These are phyloP conservation scores for Striga hermonthica DNA, from an alignment of 305 asterid genomes.

Conservation along the genomic window DNA sequence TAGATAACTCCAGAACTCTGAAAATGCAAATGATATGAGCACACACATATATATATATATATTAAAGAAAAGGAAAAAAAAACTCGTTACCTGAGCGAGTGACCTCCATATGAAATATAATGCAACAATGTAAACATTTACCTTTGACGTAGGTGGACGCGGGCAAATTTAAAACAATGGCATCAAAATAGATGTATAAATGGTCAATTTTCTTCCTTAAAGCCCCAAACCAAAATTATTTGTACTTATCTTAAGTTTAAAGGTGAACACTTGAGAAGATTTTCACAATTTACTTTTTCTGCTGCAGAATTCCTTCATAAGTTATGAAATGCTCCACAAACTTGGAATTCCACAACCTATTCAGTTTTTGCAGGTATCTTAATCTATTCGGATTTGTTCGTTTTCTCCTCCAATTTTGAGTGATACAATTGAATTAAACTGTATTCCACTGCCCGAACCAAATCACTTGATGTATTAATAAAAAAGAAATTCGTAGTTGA, in stretches of 20 bases:
- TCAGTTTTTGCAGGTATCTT: conserved; percentile 84
- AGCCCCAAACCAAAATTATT: conserved; percentile 5
- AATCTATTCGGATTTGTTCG: conserved; percentile 25
- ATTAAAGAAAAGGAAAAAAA: not conserved
- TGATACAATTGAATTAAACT: conserved; percentile 18
- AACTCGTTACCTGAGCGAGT: not conserved
- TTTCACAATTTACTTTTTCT: conserved; percentile 25
- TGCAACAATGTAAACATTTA: not conserved
- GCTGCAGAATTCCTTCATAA: conserved; percentile 75
- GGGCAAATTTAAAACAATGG: not conserved
- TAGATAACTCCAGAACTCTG: too few species aligned
- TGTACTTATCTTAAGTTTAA: conserved; percentile 16
- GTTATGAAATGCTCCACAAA: conserved; percentile 73
- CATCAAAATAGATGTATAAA: not conserved
- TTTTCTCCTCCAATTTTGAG: conserved; percentile 21
- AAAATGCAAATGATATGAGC: too few species aligned
- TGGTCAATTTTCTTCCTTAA: conserved; percentile 16
- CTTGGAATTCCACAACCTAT: conserved; percentile 92
- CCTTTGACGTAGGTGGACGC: not conserved
- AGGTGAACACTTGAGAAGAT: conserved; percentile 1
- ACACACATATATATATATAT: too few species aligned
- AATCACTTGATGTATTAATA: not conserved
- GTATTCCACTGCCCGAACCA: conserved; percentile 4
- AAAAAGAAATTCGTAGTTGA: conserved; percentile 5
- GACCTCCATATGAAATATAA: not conserved